phyloP scores from a whole-genome alignment of 2,329 filamentous ascomycete genomes.

The Claviceps digitariae region DNA sequence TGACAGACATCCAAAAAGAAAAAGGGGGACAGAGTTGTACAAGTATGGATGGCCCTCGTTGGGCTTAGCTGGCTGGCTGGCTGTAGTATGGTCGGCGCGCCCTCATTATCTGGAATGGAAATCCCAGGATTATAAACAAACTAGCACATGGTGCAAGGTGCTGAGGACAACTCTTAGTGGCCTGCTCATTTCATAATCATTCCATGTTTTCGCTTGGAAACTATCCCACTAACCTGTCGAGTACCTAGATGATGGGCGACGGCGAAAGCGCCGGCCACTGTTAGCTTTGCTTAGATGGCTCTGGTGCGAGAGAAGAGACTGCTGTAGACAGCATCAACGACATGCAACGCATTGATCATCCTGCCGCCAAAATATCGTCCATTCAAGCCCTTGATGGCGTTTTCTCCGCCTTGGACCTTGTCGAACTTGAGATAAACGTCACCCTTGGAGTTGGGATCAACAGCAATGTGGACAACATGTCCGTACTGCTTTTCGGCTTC shows the following conservation, averaged over 20 bases:
- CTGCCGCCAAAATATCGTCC: constrained; percentile 89
- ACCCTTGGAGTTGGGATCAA: constrained; percentile 86
- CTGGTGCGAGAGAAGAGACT: constrained; percentile 83
- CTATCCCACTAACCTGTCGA: constrained; percentile 23
- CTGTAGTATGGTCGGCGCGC: not conserved
- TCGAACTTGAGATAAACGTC: constrained; percentile 99
- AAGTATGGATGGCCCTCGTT: not conserved
- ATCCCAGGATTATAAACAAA: not conserved
- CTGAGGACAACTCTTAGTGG: constrained; percentile 1
- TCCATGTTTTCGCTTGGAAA: constrained; percentile 4
- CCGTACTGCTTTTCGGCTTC: constrained; percentile 96
- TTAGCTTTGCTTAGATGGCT: constrained; percentile 54
- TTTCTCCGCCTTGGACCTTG: constrained; percentile 86
- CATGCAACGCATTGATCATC: constrained; percentile 86
- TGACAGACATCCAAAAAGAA: not conserved
- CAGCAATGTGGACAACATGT: constrained; percentile 89
- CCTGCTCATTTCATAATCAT: not conserved
- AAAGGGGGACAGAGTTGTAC: not conserved
- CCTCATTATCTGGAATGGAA: not conserved
- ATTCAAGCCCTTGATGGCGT: constrained; percentile 94
- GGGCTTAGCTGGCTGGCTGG: not conserved
- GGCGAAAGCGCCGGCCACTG: constrained; percentile 27
- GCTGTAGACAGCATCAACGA: constrained; percentile 98
- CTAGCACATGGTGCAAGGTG: not conserved
- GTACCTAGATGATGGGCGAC: constrained; percentile 33